Conservation (phyloP, 2,329 filamentous ascomycete genomes). For the Colletotrichum musae region DNA sequence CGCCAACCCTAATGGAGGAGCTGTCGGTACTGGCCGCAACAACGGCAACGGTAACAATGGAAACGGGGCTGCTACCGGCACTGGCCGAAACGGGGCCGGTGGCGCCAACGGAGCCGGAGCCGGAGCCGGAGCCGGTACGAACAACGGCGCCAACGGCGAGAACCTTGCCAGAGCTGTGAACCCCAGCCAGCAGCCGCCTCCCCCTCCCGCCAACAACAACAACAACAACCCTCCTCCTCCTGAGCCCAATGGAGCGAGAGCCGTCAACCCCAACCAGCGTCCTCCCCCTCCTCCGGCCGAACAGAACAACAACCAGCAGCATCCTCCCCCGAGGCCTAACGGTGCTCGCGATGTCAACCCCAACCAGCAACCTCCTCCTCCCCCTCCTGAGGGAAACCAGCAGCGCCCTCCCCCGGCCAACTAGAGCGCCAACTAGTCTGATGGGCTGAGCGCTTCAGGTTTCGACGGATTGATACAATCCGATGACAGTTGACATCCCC, state of each 20-base stretch:
- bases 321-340: constrained; percentile 11
- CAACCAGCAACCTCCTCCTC: constrained; percentile 5
- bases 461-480: too few relatives aligned
- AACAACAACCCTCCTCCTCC: constrained; percentile 3
- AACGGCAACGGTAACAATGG: neutral
- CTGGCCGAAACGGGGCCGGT: neutral
- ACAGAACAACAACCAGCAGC: neutral
- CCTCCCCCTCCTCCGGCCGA: neutral
- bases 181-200: constrained; percentile 2
- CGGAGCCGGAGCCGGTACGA: neutral
- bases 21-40: constrained; percentile 1
- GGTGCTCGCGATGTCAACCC: neutral
- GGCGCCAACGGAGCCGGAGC: neutral
- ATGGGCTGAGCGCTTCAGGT: too few relatives aligned
- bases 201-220: constrained; percentile 4
- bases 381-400: neutral
- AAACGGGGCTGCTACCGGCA: neutral
- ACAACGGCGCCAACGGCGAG: neutral
- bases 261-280: constrained; percentile 5
- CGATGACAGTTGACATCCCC: too few relatives aligned
- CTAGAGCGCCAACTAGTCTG: neutral
- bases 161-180: neutral
- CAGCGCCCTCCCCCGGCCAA: neutral
- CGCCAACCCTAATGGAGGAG: neutral
- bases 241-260: neutral